Evolutionary conservation across 2,329 filamentous ascomycete species (phyloP).

Genomic region (Colletotrichum paranaense): DNA sequence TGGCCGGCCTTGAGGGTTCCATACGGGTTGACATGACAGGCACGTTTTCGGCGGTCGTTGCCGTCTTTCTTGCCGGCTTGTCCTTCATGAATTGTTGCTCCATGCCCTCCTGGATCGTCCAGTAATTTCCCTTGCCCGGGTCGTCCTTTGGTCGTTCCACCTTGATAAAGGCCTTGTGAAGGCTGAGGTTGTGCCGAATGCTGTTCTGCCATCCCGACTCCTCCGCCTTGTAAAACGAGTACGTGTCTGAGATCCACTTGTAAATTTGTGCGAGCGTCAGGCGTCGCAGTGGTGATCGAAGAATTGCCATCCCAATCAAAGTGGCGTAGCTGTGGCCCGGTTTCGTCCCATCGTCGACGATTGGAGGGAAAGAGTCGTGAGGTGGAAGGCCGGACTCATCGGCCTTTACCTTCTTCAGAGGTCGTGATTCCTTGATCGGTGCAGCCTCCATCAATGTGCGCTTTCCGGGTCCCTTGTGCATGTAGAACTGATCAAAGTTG

Average conservation of each 20-base stretch:
- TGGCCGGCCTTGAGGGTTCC: conserved; percentile 59
- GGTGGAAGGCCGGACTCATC: conserved; percentile 72
- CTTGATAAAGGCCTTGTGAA: conserved; percentile 97
- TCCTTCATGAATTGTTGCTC: conserved; percentile 92
- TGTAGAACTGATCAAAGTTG: conserved; percentile 63
- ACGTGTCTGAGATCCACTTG: conserved; percentile 99
- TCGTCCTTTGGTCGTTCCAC: conserved; percentile 97
- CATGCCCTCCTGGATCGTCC: conserved; percentile 91
- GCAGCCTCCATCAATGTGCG: conserved; percentile 79
- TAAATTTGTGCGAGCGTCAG: conserved; percentile 96
- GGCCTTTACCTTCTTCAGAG: conserved; percentile 75
- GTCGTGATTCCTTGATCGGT: conserved; percentile 75
- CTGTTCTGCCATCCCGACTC: conserved; percentile 99
- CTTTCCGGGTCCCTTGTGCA: conserved; percentile 63
- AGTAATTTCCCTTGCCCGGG: conserved; percentile 97
- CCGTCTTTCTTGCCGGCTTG: conserved; percentile 74
- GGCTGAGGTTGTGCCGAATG: conserved; percentile 95
- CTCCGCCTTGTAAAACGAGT: conserved; percentile 84
- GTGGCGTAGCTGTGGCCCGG: conserved; percentile 94
- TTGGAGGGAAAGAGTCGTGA: conserved; percentile 81
- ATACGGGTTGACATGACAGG: conserved; percentile 68
- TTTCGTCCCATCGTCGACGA: conserved; percentile 89
- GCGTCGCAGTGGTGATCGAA: conserved; percentile 84
- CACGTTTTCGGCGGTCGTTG: conserved; percentile 66
- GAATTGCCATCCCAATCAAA: conserved; percentile 96